Base-by-base conservation (phyloP, 768 basidiomycete genomes). In the Macrolepiota dolichaula region DNA sequence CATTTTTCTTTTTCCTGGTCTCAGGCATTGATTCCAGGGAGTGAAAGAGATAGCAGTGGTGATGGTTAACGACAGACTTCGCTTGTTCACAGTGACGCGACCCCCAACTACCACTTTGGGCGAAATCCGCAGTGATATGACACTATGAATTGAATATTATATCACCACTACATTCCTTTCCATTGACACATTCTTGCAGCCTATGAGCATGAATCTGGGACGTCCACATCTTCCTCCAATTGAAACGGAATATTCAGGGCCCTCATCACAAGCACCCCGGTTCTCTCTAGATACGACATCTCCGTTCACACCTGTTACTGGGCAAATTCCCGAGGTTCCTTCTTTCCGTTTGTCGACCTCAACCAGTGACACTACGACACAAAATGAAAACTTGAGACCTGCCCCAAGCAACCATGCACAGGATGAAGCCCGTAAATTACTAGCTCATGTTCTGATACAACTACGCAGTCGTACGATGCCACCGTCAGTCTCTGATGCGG, bases 391-490 rank as follows among this genome's bases (percentile, higher is more conserved):
- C 37, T 13, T 36, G 10, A 40, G 61, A 22, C 57, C 60, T 40
- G n/a, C 19, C 5, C 51, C 59, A 15, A 44, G 13, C 5, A 52
- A 60, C 22, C 56, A 53, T 63, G 80, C 80, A 29, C 76, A 76
- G 36, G 80, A 82, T 56, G 91, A 91, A 70, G 84, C 86, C 9
- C 81, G 85, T 52, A 92, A 92, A 69, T 76, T 91, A 24, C 76
- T 92, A 3, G 79, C 82, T 0, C 85, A 88, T 68, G 75, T 91
- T 29, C 74, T 93, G 15, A 76, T 77, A 19, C 84, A 87, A 65
- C 77, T 94, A n/a, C 80, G 83, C 51, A 74, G 73, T 53, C 79
- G 91, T 58, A 74, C 73, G 3, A 76, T 77, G 62, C 85, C 87
- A 32, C 83, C 85, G 2, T 69, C 83, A 1, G 72, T 84, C 36